phyloP scores from a whole-genome alignment of 305 asterid genomes.

The Fraxinus paxiana region DNA sequence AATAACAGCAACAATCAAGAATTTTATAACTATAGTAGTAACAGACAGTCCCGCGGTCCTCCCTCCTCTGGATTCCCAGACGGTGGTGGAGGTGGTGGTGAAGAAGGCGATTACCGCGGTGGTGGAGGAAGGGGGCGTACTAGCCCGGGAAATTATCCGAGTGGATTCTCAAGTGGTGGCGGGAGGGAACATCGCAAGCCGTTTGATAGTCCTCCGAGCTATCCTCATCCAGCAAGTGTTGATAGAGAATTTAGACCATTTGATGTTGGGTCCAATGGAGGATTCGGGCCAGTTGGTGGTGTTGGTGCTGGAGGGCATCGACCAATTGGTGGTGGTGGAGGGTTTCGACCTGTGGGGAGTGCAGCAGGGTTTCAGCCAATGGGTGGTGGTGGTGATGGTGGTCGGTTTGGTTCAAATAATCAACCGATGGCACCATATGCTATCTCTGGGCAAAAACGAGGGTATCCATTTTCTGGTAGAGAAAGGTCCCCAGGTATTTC shows the following conservation, averaged over 20 bases:
- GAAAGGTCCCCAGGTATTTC: slow-evolving; percentile 64
- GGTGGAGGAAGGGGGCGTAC: slow-evolving; percentile 39
- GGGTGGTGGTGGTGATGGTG: slow-evolving; percentile 33
- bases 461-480: slow-evolving; percentile 46
- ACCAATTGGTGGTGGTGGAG: slow-evolving; percentile 29
- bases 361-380: slow-evolving; percentile 40
- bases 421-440: slow-evolving; percentile 40
- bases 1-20: slow-evolving; percentile 31
- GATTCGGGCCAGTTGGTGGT: slow-evolving; percentile 31
- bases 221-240: slow-evolving; percentile 36
- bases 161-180: slow-evolving; percentile 35
- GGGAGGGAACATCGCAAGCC: slow-evolving; percentile 45
- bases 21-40: slow-evolving; percentile 24
- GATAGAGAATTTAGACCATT: slow-evolving; percentile 33
- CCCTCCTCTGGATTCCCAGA: slow-evolving; percentile 25
- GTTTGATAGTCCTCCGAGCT: slow-evolving; percentile 58
- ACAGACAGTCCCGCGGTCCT: slow-evolving; percentile 44
- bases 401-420: slow-evolving; percentile 38
- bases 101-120: slow-evolving; percentile 22
- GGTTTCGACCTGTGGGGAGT: slow-evolving; percentile 1
- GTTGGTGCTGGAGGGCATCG: slow-evolving; percentile 27
- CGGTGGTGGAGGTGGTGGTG: slow-evolving; percentile 22
- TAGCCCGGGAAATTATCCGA: slow-evolving; percentile 31
- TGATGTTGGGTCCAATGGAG: slow-evolving; percentile 32
- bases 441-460: slow-evolving; percentile 74